A percentile compares a stretch with the other conserved stretches of the same genome.
Conservation (phyloP, 257 asterid species). For the Solanum chaucha region DNA sequence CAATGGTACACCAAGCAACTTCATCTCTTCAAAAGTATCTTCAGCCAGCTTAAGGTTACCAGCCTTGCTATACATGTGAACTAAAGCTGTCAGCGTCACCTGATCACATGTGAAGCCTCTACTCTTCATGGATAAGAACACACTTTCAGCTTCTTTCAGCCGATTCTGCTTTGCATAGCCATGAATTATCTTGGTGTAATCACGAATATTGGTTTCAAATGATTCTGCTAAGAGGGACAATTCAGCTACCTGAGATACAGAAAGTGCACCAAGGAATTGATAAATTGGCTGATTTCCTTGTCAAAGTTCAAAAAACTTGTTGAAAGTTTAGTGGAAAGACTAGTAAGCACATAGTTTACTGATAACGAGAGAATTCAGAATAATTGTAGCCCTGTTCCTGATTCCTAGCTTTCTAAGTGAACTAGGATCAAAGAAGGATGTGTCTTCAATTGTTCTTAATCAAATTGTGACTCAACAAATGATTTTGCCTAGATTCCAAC, state of each 20-base stretch:
- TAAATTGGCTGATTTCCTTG: not conserved
- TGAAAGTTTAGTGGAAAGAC: not conserved
- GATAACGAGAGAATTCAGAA: not conserved
- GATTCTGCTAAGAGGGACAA: constrained; percentile 60
- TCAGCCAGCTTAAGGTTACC: constrained; percentile 66
- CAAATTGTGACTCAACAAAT: not conserved
- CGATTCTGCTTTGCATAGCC: constrained; percentile 44
- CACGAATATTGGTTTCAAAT: constrained; percentile 75
- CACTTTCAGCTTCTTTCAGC: constrained; percentile 56
- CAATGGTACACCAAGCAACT: constrained; percentile 52
- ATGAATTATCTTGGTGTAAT: constrained; percentile 72
- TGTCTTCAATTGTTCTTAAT: not conserved
- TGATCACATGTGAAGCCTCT: constrained; percentile 68
- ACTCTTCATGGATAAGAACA: constrained; percentile 48
- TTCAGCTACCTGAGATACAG: constrained; percentile 50
- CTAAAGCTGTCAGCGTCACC: constrained; percentile 59
- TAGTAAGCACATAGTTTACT: not conserved
- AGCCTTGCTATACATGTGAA: constrained; percentile 89
- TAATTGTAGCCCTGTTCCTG: not conserved
- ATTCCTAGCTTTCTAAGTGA: not conserved
- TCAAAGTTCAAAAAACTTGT: not conserved
- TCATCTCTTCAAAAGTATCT: constrained; percentile 66
- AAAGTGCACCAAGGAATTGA: not conserved
- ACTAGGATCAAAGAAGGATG: not conserved
- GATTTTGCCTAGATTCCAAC: not conserved